phyloP scores from a whole-genome alignment of 208 protist species.

The Lotmaria passim region DNA sequence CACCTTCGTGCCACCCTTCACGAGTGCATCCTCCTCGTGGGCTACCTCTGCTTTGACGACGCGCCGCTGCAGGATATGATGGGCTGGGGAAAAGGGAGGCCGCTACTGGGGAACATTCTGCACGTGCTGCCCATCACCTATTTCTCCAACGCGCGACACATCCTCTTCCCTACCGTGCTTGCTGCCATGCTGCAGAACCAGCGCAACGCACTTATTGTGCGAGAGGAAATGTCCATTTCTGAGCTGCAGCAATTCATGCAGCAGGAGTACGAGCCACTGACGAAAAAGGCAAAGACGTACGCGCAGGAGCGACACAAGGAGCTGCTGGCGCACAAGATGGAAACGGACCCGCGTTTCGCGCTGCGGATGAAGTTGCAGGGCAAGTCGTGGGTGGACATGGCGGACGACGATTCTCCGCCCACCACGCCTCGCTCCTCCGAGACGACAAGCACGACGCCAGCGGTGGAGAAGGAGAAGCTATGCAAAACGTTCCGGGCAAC shows the following conservation, averaged over 20 bases:
- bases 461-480: constrained; percentile 74
- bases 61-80: constrained; percentile 79
- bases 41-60: constrained; percentile 85
- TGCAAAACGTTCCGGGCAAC: constrained; percentile 58
- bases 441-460: constrained; percentile 43
- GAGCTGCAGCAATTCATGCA: constrained; percentile 62
- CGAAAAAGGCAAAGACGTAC: constrained; percentile 75
- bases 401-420: constrained; percentile 36
- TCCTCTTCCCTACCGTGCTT: constrained; percentile 83
- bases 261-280: constrained; percentile 73
- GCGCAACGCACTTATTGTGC: constrained; percentile 64
- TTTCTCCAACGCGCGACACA: constrained; percentile 83
- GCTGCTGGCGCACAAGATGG: constrained; percentile 47
- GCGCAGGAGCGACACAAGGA: constrained; percentile 62
- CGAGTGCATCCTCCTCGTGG: constrained; percentile 80
- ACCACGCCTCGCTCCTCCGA: constrained; percentile 33
- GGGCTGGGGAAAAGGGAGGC: constrained; percentile 74
- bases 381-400: constrained; percentile 59
- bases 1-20: constrained; percentile 79
- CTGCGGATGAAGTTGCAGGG: constrained; percentile 38
- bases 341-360: constrained; percentile 35
- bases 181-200: constrained; percentile 50
- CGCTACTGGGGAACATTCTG: constrained; percentile 68
- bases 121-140: constrained; percentile 78
- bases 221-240: constrained; percentile 73